Conservation (phyloP, 2,329 filamentous ascomycete species). For the Fonsecaea multimorphosa region DNA sequence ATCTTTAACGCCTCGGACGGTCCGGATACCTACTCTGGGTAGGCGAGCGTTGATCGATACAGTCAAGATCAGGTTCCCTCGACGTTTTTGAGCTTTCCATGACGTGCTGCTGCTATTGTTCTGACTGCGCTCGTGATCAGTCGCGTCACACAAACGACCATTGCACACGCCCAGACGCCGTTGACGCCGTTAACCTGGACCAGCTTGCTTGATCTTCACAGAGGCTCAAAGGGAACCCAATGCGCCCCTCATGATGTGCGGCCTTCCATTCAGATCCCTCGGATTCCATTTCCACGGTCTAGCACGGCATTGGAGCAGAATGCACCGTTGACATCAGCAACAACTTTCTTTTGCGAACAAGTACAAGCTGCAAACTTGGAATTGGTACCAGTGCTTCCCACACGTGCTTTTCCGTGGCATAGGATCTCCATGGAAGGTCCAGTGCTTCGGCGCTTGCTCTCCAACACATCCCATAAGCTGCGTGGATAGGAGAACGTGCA, state of each 20-base stretch:
- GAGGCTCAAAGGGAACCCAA: not conserved
- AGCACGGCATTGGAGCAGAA: not conserved
- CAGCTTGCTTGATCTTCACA: not conserved
- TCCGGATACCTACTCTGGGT: not conserved
- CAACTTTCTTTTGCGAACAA: not conserved
- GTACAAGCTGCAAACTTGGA: not conserved
- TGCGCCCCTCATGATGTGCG: not conserved
- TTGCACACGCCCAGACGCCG: not conserved
- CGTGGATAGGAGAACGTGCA: not conserved
- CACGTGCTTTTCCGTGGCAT: not conserved
- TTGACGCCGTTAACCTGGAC: not conserved
- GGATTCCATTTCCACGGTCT: not conserved
- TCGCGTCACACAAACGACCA: not conserved
- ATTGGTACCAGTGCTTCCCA: not conserved
- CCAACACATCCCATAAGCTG: not conserved
- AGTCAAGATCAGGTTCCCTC: not conserved
- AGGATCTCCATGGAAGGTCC: not conserved
- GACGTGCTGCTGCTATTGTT: not conserved
- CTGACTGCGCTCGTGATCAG: not conserved
- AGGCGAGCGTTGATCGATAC: not conserved
- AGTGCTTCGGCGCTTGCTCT: not conserved
- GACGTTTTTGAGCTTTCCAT: not conserved
- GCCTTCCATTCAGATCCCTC: not conserved
- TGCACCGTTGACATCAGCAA: not conserved
- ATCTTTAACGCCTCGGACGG: slow-evolving; percentile 1